These are phyloP conservation scores for Leishmania mexicana DNA, from an alignment of 208 protist species.

Conservation along the genomic window DNA sequence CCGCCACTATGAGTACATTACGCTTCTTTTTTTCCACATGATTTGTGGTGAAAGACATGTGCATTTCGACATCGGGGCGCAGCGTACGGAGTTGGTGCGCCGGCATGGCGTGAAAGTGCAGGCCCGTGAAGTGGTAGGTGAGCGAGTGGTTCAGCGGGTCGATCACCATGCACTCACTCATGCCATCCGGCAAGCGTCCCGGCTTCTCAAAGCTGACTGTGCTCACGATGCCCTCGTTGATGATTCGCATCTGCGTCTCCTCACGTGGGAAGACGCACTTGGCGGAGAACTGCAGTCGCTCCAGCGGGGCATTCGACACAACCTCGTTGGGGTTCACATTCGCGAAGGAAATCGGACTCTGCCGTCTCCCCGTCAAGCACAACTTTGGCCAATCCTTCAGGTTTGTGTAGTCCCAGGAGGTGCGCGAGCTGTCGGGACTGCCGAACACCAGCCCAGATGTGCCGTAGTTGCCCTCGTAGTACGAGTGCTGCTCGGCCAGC, in stretches of 20 bases:
- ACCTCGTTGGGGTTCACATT: slow-evolving; percentile 57
- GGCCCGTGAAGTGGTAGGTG: slow-evolving; percentile 53
- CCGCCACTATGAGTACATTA: slow-evolving; percentile 48
- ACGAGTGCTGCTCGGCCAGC: slow-evolving; percentile 15
- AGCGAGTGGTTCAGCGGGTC: slow-evolving; percentile 48
- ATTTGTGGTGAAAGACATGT: slow-evolving; percentile 53
- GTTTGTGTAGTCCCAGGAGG: slow-evolving; percentile 53
- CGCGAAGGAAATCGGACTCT: slow-evolving; percentile 77
- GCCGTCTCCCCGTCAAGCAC: slow-evolving; percentile 52
- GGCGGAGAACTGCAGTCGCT: slow-evolving; percentile 55
- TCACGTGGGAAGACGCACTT: slow-evolving; percentile 55
- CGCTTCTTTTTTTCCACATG: slow-evolving; percentile 17
- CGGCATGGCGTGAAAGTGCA: slow-evolving; percentile 69
- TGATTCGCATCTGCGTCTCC: slow-evolving; percentile 58
- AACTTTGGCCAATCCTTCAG: slow-evolving; percentile 46
- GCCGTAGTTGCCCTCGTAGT: slow-evolving; percentile 67
- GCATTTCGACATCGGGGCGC: slow-evolving; percentile 70
- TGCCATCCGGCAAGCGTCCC: slow-evolving; percentile 28
- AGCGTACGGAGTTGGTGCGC: slow-evolving; percentile 67
- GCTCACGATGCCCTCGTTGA: slow-evolving; percentile 55
- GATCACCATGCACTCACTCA: slow-evolving; percentile 51
- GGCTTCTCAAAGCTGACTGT: slow-evolving; percentile 42
- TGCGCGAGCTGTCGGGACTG: slow-evolving; percentile 13
- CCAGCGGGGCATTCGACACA: slow-evolving; percentile 27
- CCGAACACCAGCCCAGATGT: slow-evolving; percentile 34